These are phyloP conservation scores for Yarrowia sp. DNA, from an alignment of 805 yeast genomes.

Conservation along the genomic window DNA sequence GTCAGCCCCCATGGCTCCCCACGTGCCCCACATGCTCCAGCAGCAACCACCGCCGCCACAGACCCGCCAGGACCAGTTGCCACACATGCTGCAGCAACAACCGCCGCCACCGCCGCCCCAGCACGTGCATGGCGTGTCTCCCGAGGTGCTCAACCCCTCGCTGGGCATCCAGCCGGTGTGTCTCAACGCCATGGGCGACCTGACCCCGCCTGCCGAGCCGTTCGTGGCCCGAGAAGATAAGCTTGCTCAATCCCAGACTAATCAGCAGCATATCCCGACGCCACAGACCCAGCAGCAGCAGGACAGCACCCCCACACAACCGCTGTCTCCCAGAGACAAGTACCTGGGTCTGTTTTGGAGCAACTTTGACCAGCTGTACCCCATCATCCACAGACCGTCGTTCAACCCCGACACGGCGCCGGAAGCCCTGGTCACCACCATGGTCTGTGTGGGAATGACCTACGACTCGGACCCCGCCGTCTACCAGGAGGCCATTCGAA, in stretches of 20 bases:
- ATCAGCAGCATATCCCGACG: neutral
- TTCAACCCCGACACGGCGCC: constrained; percentile 45
- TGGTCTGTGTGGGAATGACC: constrained; percentile 49
- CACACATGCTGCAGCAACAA: neutral
- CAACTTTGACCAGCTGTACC: constrained; percentile 52
- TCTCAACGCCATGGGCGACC: constrained; percentile 31
- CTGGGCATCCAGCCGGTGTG: constrained; percentile 2
- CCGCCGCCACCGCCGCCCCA: neutral
- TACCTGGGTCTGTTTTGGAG: constrained; percentile 51
- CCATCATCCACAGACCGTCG: constrained; percentile 53
- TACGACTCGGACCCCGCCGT: constrained; percentile 44
- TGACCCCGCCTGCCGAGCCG: constrained; percentile 35
- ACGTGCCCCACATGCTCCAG: constrained; percentile 1
- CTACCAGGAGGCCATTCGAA: constrained; percentile 45
- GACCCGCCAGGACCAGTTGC: neutral
- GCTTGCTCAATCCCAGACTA: neutral
- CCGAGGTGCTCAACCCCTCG: constrained; percentile 17
- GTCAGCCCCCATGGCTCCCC: neutral
- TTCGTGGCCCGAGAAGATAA: constrained; percentile 24
- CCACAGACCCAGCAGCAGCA: neutral
- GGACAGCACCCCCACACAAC: neutral
- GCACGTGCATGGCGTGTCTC: constrained; percentile 11
- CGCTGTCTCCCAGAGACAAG: constrained; percentile 4
- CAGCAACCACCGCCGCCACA: neutral
- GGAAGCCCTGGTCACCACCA: constrained; percentile 45